Evolutionary conservation across 73 alveolate genomes (phyloP).

Genomic region (Uronychia binucleata): DNA sequence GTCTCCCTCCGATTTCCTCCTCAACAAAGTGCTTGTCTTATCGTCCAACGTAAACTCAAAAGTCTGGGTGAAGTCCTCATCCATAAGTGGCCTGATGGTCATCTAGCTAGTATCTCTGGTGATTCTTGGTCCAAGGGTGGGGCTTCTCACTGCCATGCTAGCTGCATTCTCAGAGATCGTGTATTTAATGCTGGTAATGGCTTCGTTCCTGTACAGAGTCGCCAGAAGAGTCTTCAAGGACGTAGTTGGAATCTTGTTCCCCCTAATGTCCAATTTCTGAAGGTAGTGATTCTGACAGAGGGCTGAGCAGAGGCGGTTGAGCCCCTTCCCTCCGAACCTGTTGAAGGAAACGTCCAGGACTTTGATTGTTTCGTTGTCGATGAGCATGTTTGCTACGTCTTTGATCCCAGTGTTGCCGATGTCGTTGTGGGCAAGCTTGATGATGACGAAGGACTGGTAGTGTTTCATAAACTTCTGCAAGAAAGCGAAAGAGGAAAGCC

Average conservation of each 20-base stretch:
- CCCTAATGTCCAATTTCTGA: conserved; percentile 5
- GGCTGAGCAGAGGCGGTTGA: conserved; percentile 7
- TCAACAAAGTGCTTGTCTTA: too few species aligned
- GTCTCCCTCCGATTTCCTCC: too few species aligned
- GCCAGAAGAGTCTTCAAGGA: neutral
- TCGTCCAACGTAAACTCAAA: too few species aligned
- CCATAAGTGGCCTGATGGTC: too few species aligned
- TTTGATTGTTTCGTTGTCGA: neutral
- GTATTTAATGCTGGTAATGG: neutral
- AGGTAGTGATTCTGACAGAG: neutral
- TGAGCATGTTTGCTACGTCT: neutral
- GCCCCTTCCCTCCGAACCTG: conserved; percentile 10
- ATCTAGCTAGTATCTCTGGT: too few species aligned
- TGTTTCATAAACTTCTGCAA: conserved; percentile 6
- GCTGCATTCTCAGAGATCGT: too few species aligned
- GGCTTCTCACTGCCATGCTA: too few species aligned
- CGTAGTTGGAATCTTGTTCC: neutral
- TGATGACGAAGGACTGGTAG: neutral
- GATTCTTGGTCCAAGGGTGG: too few species aligned
- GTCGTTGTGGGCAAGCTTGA: conserved; percentile 8
- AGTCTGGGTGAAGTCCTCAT: too few species aligned
- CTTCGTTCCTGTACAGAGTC: neutral
- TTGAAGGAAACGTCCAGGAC: neutral
- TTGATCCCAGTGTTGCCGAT: conserved; percentile 16
- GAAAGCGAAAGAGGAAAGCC: too few species aligned